A percentile compares a stretch with the other conserved stretches of the same genome.
Conservation (phyloP, 495 filamentous ascomycete genomes). For the Diplogelasinospora grovesii region DNA sequence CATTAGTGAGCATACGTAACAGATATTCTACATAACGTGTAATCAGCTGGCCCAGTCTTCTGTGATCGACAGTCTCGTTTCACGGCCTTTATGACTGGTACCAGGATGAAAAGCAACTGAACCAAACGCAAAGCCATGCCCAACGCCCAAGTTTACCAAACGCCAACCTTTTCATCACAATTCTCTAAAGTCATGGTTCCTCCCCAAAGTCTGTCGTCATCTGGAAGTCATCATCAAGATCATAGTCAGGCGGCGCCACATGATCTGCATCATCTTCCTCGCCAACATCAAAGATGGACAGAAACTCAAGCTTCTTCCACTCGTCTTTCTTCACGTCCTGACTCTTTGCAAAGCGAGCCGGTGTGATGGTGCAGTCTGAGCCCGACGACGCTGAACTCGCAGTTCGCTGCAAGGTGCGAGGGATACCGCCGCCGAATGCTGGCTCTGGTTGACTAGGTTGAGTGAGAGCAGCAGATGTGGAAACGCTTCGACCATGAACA, state of each 20-base stretch:
- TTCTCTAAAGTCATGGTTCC: too few relatives aligned
- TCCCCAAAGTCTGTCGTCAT: slow-evolving; percentile 31
- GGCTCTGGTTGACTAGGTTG: too few relatives aligned
- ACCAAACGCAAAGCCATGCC: too few relatives aligned
- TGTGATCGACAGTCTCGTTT: too few relatives aligned
- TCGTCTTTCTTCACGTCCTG: slow-evolving; percentile 22
- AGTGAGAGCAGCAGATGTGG: slow-evolving; percentile 10
- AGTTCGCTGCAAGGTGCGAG: slow-evolving; percentile 23
- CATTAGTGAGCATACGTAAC: too few relatives aligned
- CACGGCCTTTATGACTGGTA: too few relatives aligned
- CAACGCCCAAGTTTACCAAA: too few relatives aligned
- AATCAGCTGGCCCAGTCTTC: too few relatives aligned
- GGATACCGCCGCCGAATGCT: not conserved
- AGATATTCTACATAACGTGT: too few relatives aligned
- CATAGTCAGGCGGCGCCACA: slow-evolving; percentile 19
- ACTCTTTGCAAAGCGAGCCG: slow-evolving; percentile 34
- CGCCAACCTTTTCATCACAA: too few relatives aligned
- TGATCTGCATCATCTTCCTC: slow-evolving; percentile 28
- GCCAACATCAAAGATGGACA: slow-evolving; percentile 39
- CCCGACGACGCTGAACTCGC: slow-evolving; percentile 33
- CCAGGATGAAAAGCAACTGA: too few relatives aligned
- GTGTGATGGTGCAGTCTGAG: slow-evolving; percentile 45
- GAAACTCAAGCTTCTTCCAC: slow-evolving; percentile 32
- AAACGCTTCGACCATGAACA: slow-evolving; percentile 21
- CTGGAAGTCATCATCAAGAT: slow-evolving; percentile 38